Evolutionary conservation across 164 flowering plant genomes (phyloP).

Genomic region (Taxillus chinensis): DNA sequence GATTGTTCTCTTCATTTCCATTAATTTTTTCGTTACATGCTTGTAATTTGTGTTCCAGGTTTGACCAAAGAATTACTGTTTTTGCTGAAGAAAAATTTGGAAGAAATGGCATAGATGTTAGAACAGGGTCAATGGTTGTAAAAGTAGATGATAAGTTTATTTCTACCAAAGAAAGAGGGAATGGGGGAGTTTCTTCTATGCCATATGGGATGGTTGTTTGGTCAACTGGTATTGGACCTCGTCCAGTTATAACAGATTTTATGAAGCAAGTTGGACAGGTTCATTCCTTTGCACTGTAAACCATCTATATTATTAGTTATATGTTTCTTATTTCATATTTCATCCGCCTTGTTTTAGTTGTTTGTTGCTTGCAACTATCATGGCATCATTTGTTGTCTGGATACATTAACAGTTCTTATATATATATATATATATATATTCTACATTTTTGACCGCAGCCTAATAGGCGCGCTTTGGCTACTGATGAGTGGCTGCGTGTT

Average conservation of each 20-base stretch:
- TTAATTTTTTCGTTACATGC: background rate
- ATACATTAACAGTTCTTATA: background rate
- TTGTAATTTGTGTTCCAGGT: constrained; percentile 40
- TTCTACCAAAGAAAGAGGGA: constrained; percentile 45
- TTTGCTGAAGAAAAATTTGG: constrained; percentile 84
- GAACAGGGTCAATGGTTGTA: constrained; percentile 73
- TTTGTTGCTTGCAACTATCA: background rate
- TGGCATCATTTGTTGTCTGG: background rate
- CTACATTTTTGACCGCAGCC: constrained; percentile 20
- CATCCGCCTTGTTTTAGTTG: background rate
- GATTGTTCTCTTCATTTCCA: background rate
- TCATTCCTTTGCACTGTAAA: background rate
- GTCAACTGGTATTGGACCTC: constrained; percentile 97
- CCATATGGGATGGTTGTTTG: constrained; percentile 97
- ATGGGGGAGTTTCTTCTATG: constrained; percentile 33
- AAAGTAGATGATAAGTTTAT: constrained; percentile 70
- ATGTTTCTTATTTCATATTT: background rate
- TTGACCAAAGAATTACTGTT: constrained; percentile 78
- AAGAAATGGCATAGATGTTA: constrained; percentile 82
- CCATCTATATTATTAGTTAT: background rate
- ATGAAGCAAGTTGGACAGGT: constrained; percentile 94
- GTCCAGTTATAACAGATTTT: constrained; percentile 69
- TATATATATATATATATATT: no score
- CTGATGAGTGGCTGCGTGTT: constrained; percentile 97
- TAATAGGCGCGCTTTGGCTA: constrained; percentile 74